phyloP scores from a whole-genome alignment of 208 protist species.

The Leishmania guyanensis region DNA sequence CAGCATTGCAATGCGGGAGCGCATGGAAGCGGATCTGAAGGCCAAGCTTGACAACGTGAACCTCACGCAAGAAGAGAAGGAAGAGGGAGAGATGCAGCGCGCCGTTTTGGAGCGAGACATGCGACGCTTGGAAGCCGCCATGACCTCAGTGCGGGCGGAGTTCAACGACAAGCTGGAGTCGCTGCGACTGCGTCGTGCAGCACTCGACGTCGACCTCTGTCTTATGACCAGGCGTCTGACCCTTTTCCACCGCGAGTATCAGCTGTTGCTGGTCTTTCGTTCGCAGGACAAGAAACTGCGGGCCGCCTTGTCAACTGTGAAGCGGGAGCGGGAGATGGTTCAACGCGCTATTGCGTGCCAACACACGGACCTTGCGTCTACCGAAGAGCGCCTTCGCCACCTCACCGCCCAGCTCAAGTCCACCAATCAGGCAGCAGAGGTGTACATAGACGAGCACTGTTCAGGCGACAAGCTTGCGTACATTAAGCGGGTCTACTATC shows the following conservation, averaged over 20 bases:
- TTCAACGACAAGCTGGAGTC: slow-evolving; percentile 85
- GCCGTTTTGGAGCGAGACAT: slow-evolving; percentile 71
- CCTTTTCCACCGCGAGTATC: slow-evolving; percentile 94
- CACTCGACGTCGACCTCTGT: slow-evolving; percentile 94
- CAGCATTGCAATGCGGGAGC: slow-evolving; percentile 65
- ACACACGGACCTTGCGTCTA: slow-evolving; percentile 44
- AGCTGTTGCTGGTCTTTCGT: slow-evolving; percentile 95
- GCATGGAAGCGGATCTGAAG: slow-evolving; percentile 83
- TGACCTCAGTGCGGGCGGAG: slow-evolving; percentile 42
- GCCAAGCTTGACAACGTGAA: slow-evolving; percentile 84
- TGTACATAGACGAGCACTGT: slow-evolving; percentile 83
- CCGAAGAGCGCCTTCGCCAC: slow-evolving; percentile 58
- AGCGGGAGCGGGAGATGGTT: slow-evolving; percentile 65
- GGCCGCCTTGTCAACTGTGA: slow-evolving; percentile 52
- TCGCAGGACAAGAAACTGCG: slow-evolving; percentile 83
- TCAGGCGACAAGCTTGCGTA: slow-evolving; percentile 71
- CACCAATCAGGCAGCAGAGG: slow-evolving; percentile 75
- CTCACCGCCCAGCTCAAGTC: slow-evolving; percentile 73
- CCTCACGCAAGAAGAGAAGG: slow-evolving; percentile 78
- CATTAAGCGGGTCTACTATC: slow-evolving; percentile 92
- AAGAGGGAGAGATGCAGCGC: slow-evolving; percentile 73
- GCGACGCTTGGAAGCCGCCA: slow-evolving; percentile 48
- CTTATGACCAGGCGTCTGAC: slow-evolving; percentile 91
- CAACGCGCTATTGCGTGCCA: slow-evolving; percentile 64
- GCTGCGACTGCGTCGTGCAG: slow-evolving; percentile 82